Evolutionary conservation across 768 basidiomycete genomes (phyloP), one percentile per base, ranked within the genome.

Genomic region (Auriculariales sp.): DNA sequence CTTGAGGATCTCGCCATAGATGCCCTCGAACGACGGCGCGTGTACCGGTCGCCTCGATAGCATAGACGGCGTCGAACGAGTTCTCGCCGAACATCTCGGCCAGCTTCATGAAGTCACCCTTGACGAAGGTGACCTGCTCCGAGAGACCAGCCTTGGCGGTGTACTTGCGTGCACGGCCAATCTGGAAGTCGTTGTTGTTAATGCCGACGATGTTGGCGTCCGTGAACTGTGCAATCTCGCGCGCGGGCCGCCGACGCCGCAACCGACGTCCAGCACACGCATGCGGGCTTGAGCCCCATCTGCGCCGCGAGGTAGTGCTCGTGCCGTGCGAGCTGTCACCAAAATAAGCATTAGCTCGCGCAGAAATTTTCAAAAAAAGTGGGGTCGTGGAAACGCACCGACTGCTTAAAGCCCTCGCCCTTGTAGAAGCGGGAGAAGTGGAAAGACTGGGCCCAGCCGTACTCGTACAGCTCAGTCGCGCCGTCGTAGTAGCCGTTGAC

Each of bases 21-120:
- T 86, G 48, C 92, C 92, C 61, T 95, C 93, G 75, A 85, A 97
- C 24, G 82, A 79, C 1, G 95, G 95, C 1, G 95, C 92, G 60
- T 99, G 95, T 30, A 85, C 84, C n/a, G 25, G 95, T 99, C 1
- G 95, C 94, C 71, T 99, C 95, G 55, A 99, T 97, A 44, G 93
- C 92, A 61, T 95, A 94, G 28, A 92, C 90, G 48, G 95, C 95
- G 69, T 99, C 95, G 59, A 98, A 97, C 48, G 76, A 80, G 60
- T 83, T 81, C 64, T 88, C 83, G 30, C 93, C 94, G 64, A 99
- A 98, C 60, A 83, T 79, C 62, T 95, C 89, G 1, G 67, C 65
- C 36, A 99, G 71, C 64, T 90, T 88, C 92, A 95, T 97, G 61
- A 99, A 99, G 64, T 99, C 94, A 22, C 91, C 94, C 67, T 86